Evolutionary conservation across 2,329 filamentous ascomycete genomes (phyloP), one percentile per base, ranked within the genome.

Genomic region (Epichloe bromicola): DNA sequence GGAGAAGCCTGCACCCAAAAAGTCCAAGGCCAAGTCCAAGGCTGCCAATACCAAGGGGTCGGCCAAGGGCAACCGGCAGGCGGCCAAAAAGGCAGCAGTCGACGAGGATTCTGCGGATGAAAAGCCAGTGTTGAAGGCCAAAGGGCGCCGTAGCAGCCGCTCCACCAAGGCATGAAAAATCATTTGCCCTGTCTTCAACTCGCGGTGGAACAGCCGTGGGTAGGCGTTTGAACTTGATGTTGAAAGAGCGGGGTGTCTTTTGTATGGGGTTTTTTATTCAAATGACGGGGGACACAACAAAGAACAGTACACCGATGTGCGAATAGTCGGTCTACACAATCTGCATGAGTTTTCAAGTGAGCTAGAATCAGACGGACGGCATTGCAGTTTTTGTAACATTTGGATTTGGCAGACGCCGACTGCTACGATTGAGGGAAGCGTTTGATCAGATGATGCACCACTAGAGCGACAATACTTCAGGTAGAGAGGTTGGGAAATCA

Each of bases 81-180:
- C 51, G 5, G 36, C 48, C 23, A 50, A 43, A 54, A 54, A 52
- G 30, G 44, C 42, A n/a, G 46, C 47, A 6, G 47, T 34, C 2
- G 46, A 48, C n/a, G 39, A 54, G 12, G 42, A 51, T 6, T 50
- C 51, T 3, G 36, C 45, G 3, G 49, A 56, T 8, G 52, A 55
- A 19, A 53, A 57, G 42, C 52, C 55, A 33, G 64, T 58, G 5
- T 57, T 65, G 12, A 70, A 65, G 59, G 55, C 62, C 42, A 57
- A 53, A 49, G 49, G 45, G 12, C 52, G 50, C 30, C 49, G 52
- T 11, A 34, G 5, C 39, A 37, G 61, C 41, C 62, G 63, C 23
- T 51, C 61, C 47, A 56, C 59, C 55, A 63, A 60, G 58, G 54
- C 53, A 15, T 59, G 51, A 46, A 42, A 39, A 15, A 15, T 33